Evolutionary conservation across 768 basidiomycete genomes (phyloP), one percentile per base, ranked within the genome.

Genomic region (Tephrocybe sp.): DNA sequence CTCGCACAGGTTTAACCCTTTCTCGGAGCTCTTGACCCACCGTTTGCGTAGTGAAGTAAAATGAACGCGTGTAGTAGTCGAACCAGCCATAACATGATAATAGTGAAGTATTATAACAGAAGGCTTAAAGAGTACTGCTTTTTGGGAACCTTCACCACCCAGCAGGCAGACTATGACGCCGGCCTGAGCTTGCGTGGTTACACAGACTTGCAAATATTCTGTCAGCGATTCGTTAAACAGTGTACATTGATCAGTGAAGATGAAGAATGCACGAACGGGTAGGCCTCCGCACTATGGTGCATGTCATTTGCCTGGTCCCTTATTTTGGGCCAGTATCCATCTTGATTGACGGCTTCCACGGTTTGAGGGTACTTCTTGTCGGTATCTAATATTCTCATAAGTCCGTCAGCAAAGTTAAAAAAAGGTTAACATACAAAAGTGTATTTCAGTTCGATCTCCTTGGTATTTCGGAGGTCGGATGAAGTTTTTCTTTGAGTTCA

Each of bases 141-240:
- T n/a, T n/a, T n/a, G n/a, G n/a, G n/a, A n/a, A n/a, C n/a, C n/a
- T 37, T 37, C 35, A 16, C 16, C 9, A 37, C 35, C 9, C 35
- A 37, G 35, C 7, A 9, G 35, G 35, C 9, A 37, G 35, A 19
- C 9, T 37, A 37, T 37, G 9, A 19, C 35, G 35, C 35, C 35
- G 18, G n/a, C n/a, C n/a, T n/a, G n/a, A n/a, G 35, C 16, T 37
- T 12, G 8, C 35, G 16, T 37, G 35, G 35, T 37, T 9, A 37
- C 35, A 37, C 35, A 37, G 18, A 37, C 35, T 37, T 37, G 35
- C 35, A 37, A 37, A 37, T 37, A 37, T 37, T 37, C 35, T 37
- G 16, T 37, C 8, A 19, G 9, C 7, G 35, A 37, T 37, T 37
- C 16, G 35, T 37, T 37, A 37, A 37, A 12, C 35, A 37, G 35